Base-by-base conservation (phyloP, 805 yeast species). In the Nakazawaea holstii region DNA sequence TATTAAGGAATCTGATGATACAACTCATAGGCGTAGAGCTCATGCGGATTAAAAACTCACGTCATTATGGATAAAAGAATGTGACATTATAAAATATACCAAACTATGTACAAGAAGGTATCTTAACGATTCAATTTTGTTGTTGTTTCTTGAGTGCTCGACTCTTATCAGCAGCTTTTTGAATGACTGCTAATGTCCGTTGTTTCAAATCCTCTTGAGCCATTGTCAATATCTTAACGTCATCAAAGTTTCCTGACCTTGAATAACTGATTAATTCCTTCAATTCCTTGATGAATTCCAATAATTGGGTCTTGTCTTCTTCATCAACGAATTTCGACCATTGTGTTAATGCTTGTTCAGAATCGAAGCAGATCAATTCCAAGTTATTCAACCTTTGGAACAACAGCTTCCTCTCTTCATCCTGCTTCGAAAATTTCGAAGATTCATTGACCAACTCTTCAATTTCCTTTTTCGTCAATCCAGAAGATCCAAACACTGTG, bases 401-500 rank as follows among this genome's bases (percentile, higher is more conserved):
- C 50, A 90, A 72, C 72, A 83, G 89, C 67, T 84, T 85, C 69
- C 85, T 83, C 53, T 86, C 87, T 75, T 85, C 82, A 75, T 90
- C 97, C 59, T 87, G 80, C 67, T 87, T 90, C 60, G 89, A 87
- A 73, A 74, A 84, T 70, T 84, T 84, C 74, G 88, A 95, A 60
- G 97, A 95, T 59, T 87, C 95, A 69, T 76, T 80, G 52, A 90
- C 92, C 88, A 91, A 83, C 69, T 84, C 79, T 70, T 89, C 96
- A 64, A 90, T 86, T 75, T 90, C 97, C 51, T 85, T 65, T 62
- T 89, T 94, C 56, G 91, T 82, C 67, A 90, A 75, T 69, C 97
- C 97, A 41, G 96, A 87, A 49, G 96, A 87, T 57, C 96, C 97
- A 57, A 96, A 96, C 55, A 90, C 97, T 44, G 97, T 90, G 72